Conservation (phyloP, 2,329 filamentous ascomycete species). For the Endoconidiophora laricicola region DNA sequence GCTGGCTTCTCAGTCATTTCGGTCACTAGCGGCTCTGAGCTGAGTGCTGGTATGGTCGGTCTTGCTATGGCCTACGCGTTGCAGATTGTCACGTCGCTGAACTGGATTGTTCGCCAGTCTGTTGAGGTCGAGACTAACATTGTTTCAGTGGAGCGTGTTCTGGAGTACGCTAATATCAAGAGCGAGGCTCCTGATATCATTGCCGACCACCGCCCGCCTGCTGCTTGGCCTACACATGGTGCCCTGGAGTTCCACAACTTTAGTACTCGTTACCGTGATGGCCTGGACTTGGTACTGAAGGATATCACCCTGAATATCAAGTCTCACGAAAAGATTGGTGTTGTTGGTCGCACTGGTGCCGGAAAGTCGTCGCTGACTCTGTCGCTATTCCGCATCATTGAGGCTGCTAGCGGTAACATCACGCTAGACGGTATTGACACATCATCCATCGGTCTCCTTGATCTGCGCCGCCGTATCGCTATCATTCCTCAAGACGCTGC, state of each 20-base stretch:
- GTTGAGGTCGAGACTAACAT: slow-evolving; percentile 99
- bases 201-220: slow-evolving; percentile 67
- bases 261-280: slow-evolving; percentile 81
- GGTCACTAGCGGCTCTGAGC: slow-evolving; percentile 46
- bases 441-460: slow-evolving; percentile 73
- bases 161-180: slow-evolving; percentile 83
- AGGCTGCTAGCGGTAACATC: slow-evolving; percentile 66
- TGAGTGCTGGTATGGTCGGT: slow-evolving; percentile 66
- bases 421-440: slow-evolving; percentile 83
- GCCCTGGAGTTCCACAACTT: slow-evolving; percentile 84
- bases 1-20: slow-evolving; percentile 70
- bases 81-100: slow-evolving; percentile 90
- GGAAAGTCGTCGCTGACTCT: slow-evolving; percentile 91
- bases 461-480: slow-evolving; percentile 73
- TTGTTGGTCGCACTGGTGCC: slow-evolving; percentile 88
- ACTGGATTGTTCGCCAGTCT: slow-evolving; percentile 97
- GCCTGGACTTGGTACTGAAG: slow-evolving; percentile 81
- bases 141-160: slow-evolving; percentile 89
- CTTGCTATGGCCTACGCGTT: slow-evolving; percentile 93
- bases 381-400: slow-evolving; percentile 88
- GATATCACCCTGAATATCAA: slow-evolving; percentile 86
- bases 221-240: slow-evolving; percentile 81
- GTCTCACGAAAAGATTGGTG: slow-evolving; percentile 92
- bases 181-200: slow-evolving; percentile 92
- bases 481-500: slow-evolving; percentile 98